These are phyloP conservation scores for Penstemon eatonii DNA, from an alignment of 257 asterid genomes.

Conservation along the genomic window DNA sequence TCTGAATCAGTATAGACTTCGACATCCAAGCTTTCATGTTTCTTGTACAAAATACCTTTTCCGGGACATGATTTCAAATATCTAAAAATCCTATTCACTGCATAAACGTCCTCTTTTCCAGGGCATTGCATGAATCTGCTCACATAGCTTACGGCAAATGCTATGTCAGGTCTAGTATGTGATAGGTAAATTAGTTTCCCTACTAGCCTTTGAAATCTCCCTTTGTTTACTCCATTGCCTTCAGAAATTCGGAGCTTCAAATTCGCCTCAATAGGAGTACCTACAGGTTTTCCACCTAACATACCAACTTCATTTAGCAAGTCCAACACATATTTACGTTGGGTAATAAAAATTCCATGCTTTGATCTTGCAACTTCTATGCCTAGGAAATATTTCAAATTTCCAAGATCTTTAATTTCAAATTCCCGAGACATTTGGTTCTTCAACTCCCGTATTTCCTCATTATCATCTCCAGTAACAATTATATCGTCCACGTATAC, in stretches of 20 bases:
- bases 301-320: neutral
- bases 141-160: conserved; percentile 1
- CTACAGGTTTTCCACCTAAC: neutral
- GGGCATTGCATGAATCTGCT: conserved; percentile 3
- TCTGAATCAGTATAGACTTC: conserved; percentile 11
- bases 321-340: neutral
- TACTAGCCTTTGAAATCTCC: neutral
- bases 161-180: neutral
- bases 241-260: neutral
- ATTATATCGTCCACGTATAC: neutral
- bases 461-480: neutral
- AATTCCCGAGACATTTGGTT: neutral
- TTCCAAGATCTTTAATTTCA: neutral
- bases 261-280: neutral
- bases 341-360: conserved; percentile 3
- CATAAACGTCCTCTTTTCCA: neutral
- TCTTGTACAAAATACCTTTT: neutral
- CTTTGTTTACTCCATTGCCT: neutral
- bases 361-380: neutral
- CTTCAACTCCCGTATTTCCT: neutral
- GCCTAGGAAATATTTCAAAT: neutral
- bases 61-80: neutral
- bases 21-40: neutral
- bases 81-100: neutral
- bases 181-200: neutral